Percentiles rank a stretch among this genome's conserved stretches.
These are phyloP conservation scores for Nicotiana tabacum DNA, from an alignment of 257 asterid genomes.

Conservation along the genomic window DNA sequence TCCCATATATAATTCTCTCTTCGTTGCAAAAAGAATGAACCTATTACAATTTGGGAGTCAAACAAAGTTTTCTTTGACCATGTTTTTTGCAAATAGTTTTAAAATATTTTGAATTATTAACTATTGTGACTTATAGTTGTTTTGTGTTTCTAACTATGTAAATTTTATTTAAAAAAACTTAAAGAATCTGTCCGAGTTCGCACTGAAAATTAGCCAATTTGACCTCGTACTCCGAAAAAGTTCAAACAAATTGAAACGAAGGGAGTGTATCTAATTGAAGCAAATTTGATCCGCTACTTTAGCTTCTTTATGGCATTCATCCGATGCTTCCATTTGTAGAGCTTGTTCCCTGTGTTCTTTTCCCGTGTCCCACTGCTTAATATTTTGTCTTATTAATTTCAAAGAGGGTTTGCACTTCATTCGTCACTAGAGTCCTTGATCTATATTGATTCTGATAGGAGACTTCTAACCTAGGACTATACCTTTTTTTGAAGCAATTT, in stretches of 20 bases:
- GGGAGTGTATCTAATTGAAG: neutral
- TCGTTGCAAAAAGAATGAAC: too few relatives aligned
- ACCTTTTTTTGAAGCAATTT: conserved; percentile 17
- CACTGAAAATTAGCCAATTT: too few relatives aligned
- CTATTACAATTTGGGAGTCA: too few relatives aligned
- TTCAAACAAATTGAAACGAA: too few relatives aligned
- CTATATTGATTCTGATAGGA: conserved; percentile 1
- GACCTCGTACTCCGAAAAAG: too few relatives aligned
- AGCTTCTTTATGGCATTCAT: neutral
- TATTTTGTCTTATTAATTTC: neutral
- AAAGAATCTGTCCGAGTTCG: too few relatives aligned
- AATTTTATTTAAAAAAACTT: too few relatives aligned
- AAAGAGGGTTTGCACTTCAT: neutral
- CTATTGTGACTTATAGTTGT: too few relatives aligned
- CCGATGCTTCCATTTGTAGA: neutral
- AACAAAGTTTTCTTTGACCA: neutral
- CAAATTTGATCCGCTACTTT: neutral
- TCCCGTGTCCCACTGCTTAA: neutral
- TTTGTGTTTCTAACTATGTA: too few relatives aligned
- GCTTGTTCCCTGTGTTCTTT: neutral
- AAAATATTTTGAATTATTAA: too few relatives aligned
- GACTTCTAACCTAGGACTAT: neutral
- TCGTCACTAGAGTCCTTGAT: neutral
- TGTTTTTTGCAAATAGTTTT: too few relatives aligned
- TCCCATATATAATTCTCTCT: neutral